Evolutionary conservation across 257 asterid species (phyloP).

Genomic region (Leptodermis oblonga): DNA sequence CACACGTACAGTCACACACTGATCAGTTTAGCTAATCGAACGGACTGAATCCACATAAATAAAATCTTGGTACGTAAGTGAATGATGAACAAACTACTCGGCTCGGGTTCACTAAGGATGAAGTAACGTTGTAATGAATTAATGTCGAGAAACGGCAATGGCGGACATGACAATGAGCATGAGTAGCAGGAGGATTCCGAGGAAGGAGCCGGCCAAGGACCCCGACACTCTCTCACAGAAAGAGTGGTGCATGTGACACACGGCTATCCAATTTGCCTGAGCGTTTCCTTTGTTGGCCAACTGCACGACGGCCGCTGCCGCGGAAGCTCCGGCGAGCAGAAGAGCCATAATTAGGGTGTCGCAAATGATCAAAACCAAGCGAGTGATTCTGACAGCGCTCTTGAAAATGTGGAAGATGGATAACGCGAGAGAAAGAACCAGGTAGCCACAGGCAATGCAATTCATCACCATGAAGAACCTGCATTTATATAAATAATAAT

Average conservation of each 20-base stretch:
- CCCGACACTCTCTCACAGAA: constrained; percentile 71
- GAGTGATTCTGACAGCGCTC: constrained; percentile 29
- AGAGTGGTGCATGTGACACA: constrained; percentile 59
- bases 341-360: constrained; percentile 61
- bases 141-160: constrained; percentile 39
- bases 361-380: constrained; percentile 42
- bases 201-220: constrained; percentile 59
- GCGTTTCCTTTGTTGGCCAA: constrained; percentile 70
- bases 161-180: constrained; percentile 52
- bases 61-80: no score
- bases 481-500: not conserved
- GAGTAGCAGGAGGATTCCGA: constrained; percentile 37
- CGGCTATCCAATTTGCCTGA: constrained; percentile 60
- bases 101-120: not conserved
- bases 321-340: constrained; percentile 58
- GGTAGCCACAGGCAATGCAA: constrained; percentile 53
- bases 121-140: not conserved
- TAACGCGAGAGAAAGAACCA: constrained; percentile 54
- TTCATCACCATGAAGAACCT: constrained; percentile 77
- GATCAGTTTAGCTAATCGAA: no score
- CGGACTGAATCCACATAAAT: no score
- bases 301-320: constrained; percentile 77
- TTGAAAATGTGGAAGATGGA: constrained; percentile 56
- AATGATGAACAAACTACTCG: no score
- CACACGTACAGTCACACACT: no score